phyloP scores from a whole-genome alignment of 2,329 filamentous ascomycete species.

The Aurifilum marmelostoma region DNA sequence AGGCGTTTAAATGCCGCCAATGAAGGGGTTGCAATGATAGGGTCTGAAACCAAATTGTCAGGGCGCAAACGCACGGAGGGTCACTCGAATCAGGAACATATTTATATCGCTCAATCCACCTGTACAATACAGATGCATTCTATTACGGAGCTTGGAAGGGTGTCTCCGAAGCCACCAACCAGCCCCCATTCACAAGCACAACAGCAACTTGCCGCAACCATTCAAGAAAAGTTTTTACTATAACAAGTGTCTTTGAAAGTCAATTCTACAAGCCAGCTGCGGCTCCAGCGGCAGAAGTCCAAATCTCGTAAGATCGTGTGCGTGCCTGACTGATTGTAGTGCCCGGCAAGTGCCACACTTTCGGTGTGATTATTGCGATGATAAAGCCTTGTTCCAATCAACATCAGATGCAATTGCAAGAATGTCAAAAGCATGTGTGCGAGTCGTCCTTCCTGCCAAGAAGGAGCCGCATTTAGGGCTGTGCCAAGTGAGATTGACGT shows the following conservation, averaged over 20 bases:
- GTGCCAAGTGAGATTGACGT: not conserved
- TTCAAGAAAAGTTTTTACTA: not conserved
- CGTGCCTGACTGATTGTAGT: not conserved
- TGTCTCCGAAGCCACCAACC: not conserved
- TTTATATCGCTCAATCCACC: not conserved
- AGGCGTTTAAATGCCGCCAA: slow-evolving; percentile 1
- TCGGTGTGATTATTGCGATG: too few species aligned
- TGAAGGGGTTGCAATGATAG: not conserved
- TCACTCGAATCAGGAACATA: not conserved
- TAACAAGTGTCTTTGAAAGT: not conserved
- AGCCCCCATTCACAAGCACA: not conserved
- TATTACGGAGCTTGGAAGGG: not conserved
- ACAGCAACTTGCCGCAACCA: not conserved
- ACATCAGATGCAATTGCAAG: not conserved
- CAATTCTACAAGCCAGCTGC: not conserved
- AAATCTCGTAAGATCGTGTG: not conserved
- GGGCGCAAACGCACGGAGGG: not conserved
- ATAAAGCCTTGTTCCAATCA: not conserved
- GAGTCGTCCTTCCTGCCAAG: not conserved
- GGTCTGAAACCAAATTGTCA: not conserved
- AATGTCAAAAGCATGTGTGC: too few species aligned
- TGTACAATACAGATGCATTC: not conserved
- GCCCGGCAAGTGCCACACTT: not conserved
- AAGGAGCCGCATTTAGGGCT: not conserved
- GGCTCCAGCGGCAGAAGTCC: not conserved